Evolutionary conservation across 192 early-diverging fungal species (phyloP).

Genomic region (Rhizoclosmatium sp.): DNA sequence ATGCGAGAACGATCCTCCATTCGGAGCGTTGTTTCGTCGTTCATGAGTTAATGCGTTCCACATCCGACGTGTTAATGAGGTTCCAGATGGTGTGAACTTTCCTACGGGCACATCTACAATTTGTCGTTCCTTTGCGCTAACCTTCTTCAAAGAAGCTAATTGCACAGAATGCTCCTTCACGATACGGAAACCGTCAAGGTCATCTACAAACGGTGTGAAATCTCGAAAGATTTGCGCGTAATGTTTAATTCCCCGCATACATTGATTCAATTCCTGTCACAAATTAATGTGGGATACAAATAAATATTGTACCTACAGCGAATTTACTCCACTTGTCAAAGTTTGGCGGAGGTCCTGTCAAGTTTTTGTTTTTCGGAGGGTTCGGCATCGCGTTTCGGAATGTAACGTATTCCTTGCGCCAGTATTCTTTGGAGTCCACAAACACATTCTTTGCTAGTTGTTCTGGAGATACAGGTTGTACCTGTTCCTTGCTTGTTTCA

Average conservation of each 20-base stretch:
- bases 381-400: not conserved
- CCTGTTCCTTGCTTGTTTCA: no score
- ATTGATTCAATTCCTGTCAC: slow-evolving; percentile 1
- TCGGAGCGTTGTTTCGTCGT: not conserved
- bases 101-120: not conserved
- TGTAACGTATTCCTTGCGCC: no score
- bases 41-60: not conserved
- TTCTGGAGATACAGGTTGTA: no score
- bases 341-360: slow-evolving; percentile 4
- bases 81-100: not conserved
- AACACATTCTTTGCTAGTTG: no score
- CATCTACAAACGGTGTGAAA: not conserved
- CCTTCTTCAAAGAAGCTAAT: no score
- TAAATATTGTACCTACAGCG: not conserved
- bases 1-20: not conserved
- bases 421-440: no score
- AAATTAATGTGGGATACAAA: not conserved
- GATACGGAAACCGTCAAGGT: not conserved
- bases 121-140: not conserved
- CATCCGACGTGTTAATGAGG: not conserved
- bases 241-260: not conserved
- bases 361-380: not conserved
- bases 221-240: slow-evolving; percentile 33
- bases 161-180: not conserved
- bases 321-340: slow-evolving; percentile 11